These are phyloP conservation scores for Venturia pyrina DNA, from an alignment of 2,329 filamentous ascomycete genomes.

Conservation along the genomic window DNA sequence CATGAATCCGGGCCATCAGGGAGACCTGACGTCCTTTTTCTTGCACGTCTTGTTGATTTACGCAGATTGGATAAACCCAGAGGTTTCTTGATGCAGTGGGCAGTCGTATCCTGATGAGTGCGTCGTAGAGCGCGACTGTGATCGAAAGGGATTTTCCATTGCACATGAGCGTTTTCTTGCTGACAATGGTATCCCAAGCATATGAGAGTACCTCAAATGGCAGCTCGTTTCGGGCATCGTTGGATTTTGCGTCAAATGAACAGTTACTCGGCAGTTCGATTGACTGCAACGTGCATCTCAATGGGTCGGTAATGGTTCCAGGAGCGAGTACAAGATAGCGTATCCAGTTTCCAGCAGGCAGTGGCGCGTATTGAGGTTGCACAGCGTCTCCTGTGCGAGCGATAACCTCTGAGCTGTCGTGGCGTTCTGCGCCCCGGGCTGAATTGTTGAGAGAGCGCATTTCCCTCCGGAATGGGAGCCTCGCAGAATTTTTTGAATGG, in stretches of 20 bases:
- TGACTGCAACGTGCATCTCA: neutral
- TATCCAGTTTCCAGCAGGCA: neutral
- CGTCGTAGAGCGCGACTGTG: neutral
- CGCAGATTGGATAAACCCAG: constrained; percentile 7
- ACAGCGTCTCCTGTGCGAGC: neutral
- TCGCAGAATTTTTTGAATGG: neutral
- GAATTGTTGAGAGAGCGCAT: neutral
- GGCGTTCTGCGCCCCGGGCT: neutral
- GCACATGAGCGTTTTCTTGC: neutral
- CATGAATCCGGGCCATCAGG: neutral
- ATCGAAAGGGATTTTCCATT: constrained; percentile 1
- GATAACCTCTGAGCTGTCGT: neutral
- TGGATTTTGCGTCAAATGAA: neutral
- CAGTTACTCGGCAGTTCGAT: neutral
- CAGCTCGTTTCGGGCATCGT: neutral
- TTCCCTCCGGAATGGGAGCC: neutral
- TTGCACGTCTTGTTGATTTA: constrained; percentile 4
- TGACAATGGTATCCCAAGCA: neutral
- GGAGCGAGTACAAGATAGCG: neutral
- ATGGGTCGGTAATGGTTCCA: neutral
- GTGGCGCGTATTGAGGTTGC: neutral
- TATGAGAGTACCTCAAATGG: neutral
- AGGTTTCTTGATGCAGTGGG: neutral
- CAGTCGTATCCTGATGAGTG: neutral
- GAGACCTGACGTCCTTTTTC: constrained; percentile 3